Percentiles rank a stretch among this genome's conserved stretches.
Conservation (phyloP, 768 basidiomycete genomes). For the Candolleomyces efflorescens region DNA sequence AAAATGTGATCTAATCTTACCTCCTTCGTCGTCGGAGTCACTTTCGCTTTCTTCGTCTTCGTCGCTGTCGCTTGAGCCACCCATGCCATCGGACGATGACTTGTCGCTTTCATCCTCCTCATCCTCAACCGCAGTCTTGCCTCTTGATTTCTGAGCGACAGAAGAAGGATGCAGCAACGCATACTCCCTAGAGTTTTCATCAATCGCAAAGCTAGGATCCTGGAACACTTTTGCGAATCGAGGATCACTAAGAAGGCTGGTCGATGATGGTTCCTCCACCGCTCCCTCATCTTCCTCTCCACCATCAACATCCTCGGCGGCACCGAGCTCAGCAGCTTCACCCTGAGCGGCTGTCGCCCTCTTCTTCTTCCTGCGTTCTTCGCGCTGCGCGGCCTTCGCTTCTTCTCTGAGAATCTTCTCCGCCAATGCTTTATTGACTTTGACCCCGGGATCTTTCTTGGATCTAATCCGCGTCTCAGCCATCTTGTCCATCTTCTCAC, state of each 20-base stretch:
- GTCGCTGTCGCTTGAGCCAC: slow-evolving; percentile 10
- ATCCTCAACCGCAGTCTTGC: slow-evolving; percentile 81
- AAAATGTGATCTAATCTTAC: slow-evolving; percentile 26
- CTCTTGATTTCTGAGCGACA: slow-evolving; percentile 42
- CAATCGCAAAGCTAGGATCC: slow-evolving; percentile 88
- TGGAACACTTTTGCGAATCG: slow-evolving; percentile 90
- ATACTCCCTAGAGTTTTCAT: slow-evolving; percentile 83
- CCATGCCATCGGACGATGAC: slow-evolving; percentile 54
- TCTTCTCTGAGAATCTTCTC: slow-evolving; percentile 73
- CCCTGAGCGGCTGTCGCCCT: slow-evolving; percentile 20
- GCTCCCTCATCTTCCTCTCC: slow-evolving; percentile 30
- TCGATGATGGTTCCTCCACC: slow-evolving; percentile 28
- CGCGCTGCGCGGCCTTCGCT: slow-evolving; percentile 53
- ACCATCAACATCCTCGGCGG: slow-evolving; percentile 33
- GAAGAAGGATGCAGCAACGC: slow-evolving; percentile 91
- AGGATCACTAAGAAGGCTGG: slow-evolving; percentile 71
- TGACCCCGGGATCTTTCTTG: slow-evolving; percentile 65
- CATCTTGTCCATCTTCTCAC: slow-evolving; percentile 89
- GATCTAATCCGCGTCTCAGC: slow-evolving; percentile 90
- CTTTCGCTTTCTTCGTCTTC: slow-evolving; percentile 35
- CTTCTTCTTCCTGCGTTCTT: slow-evolving; percentile 49
- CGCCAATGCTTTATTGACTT: slow-evolving; percentile 78
- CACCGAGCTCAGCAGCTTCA: slow-evolving; percentile 9
- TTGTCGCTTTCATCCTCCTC: slow-evolving; percentile 87
- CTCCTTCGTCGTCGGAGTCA: slow-evolving; percentile 42